phyloP scores from a whole-genome alignment of 345 rosid species.

The Brassica napus region Da-Ae NC_063446.1:61330001-61330500 shows the following conservation, averaged over 20 bases:
- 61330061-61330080: constrained; percentile 19
- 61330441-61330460: constrained; percentile 31
- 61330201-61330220: constrained; percentile 6
- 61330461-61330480: constrained; percentile 32
- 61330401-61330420: constrained; percentile 30
- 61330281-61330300: constrained; percentile 15
- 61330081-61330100: neutral
- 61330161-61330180: constrained; percentile 20
- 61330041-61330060: constrained; percentile 31
- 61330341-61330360: neutral
- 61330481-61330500: constrained; percentile 13
- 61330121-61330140: constrained; percentile 20
- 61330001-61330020: constrained; percentile 6
- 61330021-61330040: constrained; percentile 22
- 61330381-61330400: constrained; percentile 34
- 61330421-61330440: constrained; percentile 19
- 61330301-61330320: constrained; percentile 34
- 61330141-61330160: constrained; percentile 18
- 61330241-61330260: constrained; percentile 27
- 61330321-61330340: neutral
- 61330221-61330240: constrained; percentile 27
- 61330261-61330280: neutral
- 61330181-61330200: constrained; percentile 15
- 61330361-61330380: constrained; percentile 32
- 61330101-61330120: constrained; percentile 29